Evolutionary conservation across 202 grass and related monocot species (phyloP).

Genomic region (Dendrocalamus latiflorus): DNA sequence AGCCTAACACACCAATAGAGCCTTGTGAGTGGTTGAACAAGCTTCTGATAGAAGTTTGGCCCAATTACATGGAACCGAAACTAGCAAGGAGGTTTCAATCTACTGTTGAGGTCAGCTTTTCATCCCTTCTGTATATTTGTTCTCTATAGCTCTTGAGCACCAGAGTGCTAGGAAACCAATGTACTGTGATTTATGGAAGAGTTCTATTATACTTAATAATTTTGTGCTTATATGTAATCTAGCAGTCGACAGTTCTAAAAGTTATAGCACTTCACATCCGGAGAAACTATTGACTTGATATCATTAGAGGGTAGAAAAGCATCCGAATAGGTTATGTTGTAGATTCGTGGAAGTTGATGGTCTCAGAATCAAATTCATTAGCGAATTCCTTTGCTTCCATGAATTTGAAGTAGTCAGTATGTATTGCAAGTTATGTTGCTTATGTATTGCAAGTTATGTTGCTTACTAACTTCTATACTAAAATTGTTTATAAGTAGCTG

Average conservation of each 20-base stretch:
- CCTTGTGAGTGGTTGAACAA: constrained; percentile 93
- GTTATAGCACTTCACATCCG: background rate
- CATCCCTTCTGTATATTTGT: background rate
- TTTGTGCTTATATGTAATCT: background rate
- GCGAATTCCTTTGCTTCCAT: background rate
- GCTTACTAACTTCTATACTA: background rate
- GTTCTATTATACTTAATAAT: background rate
- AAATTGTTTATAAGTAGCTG: constrained; percentile 6
- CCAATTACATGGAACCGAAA: constrained; percentile 97
- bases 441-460: no score
- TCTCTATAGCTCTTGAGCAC: background rate
- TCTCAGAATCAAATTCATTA: background rate
- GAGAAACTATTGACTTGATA: background rate
- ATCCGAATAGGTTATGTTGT: background rate
- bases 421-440: background rate
- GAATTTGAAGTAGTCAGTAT: constrained; percentile 9
- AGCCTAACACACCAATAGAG: constrained; percentile 78
- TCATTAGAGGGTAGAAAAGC: background rate
- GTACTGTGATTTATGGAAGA: constrained; percentile 8
- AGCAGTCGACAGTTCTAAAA: background rate
- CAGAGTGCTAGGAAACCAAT: background rate
- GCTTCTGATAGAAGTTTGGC: constrained; percentile 86
- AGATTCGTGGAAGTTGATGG: constrained; percentile 9
- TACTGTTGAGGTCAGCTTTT: constrained; percentile 85
- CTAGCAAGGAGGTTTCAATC: constrained; percentile 62